Conservation (phyloP, 768 basidiomycete genomes). For the Kwoniella heveanensis region DNA sequence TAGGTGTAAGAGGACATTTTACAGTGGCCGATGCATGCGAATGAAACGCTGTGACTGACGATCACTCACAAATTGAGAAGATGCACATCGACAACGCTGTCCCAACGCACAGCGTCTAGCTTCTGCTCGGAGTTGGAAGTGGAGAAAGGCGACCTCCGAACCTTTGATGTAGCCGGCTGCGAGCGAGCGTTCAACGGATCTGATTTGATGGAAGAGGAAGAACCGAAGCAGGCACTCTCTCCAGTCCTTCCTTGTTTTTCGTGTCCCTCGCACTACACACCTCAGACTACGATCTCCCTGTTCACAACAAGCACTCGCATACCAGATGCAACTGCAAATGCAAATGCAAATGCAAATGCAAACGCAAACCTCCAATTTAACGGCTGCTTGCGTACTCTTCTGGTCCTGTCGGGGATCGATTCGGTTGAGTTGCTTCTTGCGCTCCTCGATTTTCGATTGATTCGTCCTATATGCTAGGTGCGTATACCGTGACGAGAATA, state of each 20-base stretch:
- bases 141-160: not conserved
- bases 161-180: not conserved
- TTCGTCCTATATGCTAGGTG: too few relatives aligned
- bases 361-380: too few relatives aligned
- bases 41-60: not conserved
- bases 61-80: not conserved
- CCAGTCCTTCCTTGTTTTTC: too few relatives aligned
- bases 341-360: too few relatives aligned
- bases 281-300: not conserved
- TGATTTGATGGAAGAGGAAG: too few relatives aligned
- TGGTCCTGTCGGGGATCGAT: too few relatives aligned
- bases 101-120: not conserved
- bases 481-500: too few relatives aligned
- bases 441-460: too few relatives aligned
- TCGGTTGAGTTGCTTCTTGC: too few relatives aligned
- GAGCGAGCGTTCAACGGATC: too few relatives aligned
- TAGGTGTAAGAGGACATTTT: slow-evolving; percentile 1
- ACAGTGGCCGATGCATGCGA: not conserved
- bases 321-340: not conserved
- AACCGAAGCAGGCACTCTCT: too few relatives aligned
- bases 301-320: not conserved
- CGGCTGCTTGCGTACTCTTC: too few relatives aligned
- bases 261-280: not conserved
- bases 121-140: not conserved
- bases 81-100: not conserved